Conservation (phyloP, 352 stramenopile species). For the Phytophthora nicotianae region DNA sequence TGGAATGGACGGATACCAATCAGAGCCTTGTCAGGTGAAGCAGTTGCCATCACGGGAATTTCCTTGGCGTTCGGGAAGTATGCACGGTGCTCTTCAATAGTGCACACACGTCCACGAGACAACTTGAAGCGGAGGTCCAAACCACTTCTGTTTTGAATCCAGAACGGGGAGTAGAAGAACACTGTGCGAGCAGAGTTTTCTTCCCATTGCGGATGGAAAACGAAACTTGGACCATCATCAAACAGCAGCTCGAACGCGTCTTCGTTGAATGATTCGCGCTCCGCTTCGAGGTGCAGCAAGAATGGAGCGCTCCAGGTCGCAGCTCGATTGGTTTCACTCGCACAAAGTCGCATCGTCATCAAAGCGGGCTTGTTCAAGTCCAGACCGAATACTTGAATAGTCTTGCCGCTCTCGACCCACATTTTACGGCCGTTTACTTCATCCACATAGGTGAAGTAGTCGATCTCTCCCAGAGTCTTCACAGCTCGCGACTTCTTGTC, state of each 20-base stretch:
- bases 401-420: conserved; percentile 81
- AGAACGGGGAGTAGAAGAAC: conserved; percentile 79
- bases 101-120: conserved; percentile 57
- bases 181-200: conserved; percentile 58
- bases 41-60: conserved; percentile 70
- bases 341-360: conserved; percentile 80
- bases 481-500: conserved; percentile 51
- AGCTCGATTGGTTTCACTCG: conserved; percentile 51
- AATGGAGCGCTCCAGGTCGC: conserved; percentile 69
- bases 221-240: conserved; percentile 61
- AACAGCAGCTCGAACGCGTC: conserved; percentile 70
- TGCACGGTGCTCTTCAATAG: conserved; percentile 66
- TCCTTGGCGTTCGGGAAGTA: conserved; percentile 73
- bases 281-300: conserved; percentile 56
- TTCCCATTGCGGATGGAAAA: conserved; percentile 76
- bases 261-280: conserved; percentile 53
- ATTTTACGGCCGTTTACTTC: conserved; percentile 80
- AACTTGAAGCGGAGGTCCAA: conserved; percentile 77
- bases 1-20: conserved; percentile 73
- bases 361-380: conserved; percentile 68
- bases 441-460: conserved; percentile 80
- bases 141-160: conserved; percentile 86
- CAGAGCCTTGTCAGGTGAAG: conserved; percentile 64
- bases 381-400: conserved; percentile 82
- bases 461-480: conserved; percentile 52